Evolutionary conservation across 2,329 filamentous ascomycete genomes (phyloP).

Genomic region (Aspergillus awamori): DNA sequence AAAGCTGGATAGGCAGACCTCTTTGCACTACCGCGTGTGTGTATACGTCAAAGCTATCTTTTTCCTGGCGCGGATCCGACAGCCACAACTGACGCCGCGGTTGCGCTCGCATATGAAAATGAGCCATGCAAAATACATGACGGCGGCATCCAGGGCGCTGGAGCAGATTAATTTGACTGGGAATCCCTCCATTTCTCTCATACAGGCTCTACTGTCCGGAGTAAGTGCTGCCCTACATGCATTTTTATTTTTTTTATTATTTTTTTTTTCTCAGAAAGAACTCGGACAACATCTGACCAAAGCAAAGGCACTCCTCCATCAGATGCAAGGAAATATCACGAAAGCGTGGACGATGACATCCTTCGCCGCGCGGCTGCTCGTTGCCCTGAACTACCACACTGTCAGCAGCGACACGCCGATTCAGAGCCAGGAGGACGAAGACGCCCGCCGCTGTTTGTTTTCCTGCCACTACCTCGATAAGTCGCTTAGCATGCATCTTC

Average conservation of each 20-base stretch:
- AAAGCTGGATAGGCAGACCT: background rate
- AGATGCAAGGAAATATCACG: background rate
- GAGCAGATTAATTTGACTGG: background rate
- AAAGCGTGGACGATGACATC: background rate
- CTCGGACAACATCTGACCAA: background rate
- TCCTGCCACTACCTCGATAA: background rate
- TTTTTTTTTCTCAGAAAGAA: too few relatives aligned
- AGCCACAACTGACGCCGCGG: background rate
- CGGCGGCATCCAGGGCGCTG: background rate
- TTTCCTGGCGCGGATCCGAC: background rate
- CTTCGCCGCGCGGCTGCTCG: background rate
- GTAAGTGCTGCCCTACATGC: background rate
- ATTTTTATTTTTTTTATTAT: too few relatives aligned
- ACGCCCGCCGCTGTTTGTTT: background rate
- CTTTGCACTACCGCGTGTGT: background rate
- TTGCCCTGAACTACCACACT: background rate
- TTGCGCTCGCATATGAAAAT: background rate
- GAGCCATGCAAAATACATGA: background rate
- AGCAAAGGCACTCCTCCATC: background rate
- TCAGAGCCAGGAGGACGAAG: background rate
- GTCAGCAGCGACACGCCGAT: background rate
- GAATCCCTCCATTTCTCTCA: background rate
- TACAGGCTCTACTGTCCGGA: background rate
- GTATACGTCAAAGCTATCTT: background rate
- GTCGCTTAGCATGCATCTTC: background rate